Percentiles rank a stretch among this genome's conserved stretches.
phyloP scores from a whole-genome alignment of 805 yeast genomes.

The Wickerhamiella hasegawae region DNA sequence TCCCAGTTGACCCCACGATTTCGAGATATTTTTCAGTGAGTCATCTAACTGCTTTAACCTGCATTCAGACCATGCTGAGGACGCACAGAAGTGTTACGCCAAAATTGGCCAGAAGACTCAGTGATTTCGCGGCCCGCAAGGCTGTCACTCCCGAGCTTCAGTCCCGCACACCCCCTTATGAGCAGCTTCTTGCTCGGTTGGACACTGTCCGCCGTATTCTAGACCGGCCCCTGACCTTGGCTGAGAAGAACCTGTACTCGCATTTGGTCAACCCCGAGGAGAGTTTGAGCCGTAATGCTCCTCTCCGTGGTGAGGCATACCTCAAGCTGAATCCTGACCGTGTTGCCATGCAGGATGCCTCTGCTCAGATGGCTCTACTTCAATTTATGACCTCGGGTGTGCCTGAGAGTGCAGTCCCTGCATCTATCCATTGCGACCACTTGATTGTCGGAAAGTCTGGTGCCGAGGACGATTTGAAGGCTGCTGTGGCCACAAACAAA shows the following conservation, averaged over 20 bases:
- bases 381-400: constrained; percentile 97
- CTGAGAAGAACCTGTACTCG: constrained; percentile 88
- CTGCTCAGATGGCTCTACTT: constrained; percentile 96
- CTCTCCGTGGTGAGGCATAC: constrained; percentile 74
- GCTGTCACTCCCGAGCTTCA: constrained; percentile 42
- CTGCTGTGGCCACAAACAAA: constrained; percentile 72
- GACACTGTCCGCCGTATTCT: constrained; percentile 47
- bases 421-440: constrained; percentile 95
- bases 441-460: constrained; percentile 93
- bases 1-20: neutral
- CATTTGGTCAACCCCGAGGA: constrained; percentile 85
- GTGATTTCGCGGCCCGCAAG: constrained; percentile 12
- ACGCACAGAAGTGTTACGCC: too few relatives aligned
- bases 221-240: constrained; percentile 69
- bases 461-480: constrained; percentile 65
- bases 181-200: constrained; percentile 51
- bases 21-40: neutral
- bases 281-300: constrained; percentile 37
- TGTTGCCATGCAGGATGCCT: constrained; percentile 99
- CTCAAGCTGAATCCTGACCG: constrained; percentile 91
- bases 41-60: too few relatives aligned
- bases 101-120: too few relatives aligned
- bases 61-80: too few relatives aligned
- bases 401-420: constrained; percentile 77
- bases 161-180: constrained; percentile 78